Conservation (phyloP, 129 eudicot species). For the Saposhnikovia divaricata region DNA sequence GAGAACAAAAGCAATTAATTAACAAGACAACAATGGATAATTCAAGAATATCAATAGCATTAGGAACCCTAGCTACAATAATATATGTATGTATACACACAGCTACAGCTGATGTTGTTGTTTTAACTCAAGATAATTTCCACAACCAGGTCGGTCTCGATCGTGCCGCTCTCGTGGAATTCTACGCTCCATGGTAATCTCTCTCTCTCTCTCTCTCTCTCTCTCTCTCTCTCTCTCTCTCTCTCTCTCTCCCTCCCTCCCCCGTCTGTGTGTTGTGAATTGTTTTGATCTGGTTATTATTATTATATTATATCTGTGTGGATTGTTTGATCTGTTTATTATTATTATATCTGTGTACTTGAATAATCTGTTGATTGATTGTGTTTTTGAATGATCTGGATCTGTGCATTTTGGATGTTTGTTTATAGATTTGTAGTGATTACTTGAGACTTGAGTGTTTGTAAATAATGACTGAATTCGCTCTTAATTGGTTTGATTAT, state of each 20-base stretch:
- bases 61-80: conserved; percentile 32
- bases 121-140: conserved; percentile 80
- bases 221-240: not conserved
- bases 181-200: conserved; percentile 93
- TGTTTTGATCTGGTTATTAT: not conserved
- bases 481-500: not conserved
- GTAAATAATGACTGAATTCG: not conserved
- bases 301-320: too few species aligned
- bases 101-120: conserved; percentile 67
- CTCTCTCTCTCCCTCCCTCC: not conserved
- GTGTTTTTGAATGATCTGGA: not conserved
- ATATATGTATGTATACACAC: conserved; percentile 28
- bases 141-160: conserved; percentile 90
- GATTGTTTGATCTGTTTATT: not conserved
- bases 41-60: conserved; percentile 40
- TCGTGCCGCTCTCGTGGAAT: conserved; percentile 97
- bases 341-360: not conserved
- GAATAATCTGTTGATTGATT: not conserved
- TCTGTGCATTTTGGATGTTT: not conserved
- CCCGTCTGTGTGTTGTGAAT: too few species aligned
- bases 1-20: too few species aligned
- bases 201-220: not conserved
- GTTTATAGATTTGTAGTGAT: not conserved
- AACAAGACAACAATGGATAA: conserved; percentile 15
- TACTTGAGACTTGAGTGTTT: not conserved